Percentiles rank a stretch among this genome's conserved stretches.
Conservation (phyloP, 306 rosid species). For the Argentina anserina region DNA sequence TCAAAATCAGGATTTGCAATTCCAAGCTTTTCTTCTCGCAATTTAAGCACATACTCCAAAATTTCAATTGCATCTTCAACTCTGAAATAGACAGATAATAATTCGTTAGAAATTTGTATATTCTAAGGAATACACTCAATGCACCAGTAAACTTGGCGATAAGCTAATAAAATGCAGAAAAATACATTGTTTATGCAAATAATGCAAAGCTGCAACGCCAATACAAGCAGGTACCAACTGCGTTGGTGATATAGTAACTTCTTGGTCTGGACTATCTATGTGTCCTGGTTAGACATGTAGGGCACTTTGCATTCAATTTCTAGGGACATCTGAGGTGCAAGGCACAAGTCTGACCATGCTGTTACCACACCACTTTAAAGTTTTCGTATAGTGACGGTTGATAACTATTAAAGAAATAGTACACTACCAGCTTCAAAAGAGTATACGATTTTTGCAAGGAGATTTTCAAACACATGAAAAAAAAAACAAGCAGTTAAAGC, state of each 20-base stretch:
- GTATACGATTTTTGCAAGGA: not conserved
- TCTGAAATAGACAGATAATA: slow-evolving; percentile 42
- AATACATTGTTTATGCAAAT: not conserved
- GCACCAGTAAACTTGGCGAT: not conserved
- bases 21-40: slow-evolving; percentile 88
- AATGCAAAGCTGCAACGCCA: not conserved
- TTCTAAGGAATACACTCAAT: not conserved
- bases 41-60: slow-evolving; percentile 80
- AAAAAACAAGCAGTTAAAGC: not conserved
- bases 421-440: not conserved
- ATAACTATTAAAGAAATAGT: not conserved
- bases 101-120: slow-evolving; percentile 3
- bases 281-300: not conserved
- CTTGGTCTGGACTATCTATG: not conserved
- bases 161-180: not conserved
- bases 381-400: not conserved
- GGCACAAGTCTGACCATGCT: not conserved
- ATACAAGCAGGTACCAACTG: not conserved
- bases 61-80: slow-evolving; percentile 97
- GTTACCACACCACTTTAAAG: not conserved
- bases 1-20: slow-evolving; percentile 94
- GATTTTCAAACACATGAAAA: slow-evolving; percentile 1
- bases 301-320: not conserved
- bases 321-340: not conserved
- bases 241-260: not conserved